These are phyloP conservation scores for Candolleomyces eurysporus DNA, from an alignment of 768 basidiomycete species.

Conservation along the genomic window DNA sequence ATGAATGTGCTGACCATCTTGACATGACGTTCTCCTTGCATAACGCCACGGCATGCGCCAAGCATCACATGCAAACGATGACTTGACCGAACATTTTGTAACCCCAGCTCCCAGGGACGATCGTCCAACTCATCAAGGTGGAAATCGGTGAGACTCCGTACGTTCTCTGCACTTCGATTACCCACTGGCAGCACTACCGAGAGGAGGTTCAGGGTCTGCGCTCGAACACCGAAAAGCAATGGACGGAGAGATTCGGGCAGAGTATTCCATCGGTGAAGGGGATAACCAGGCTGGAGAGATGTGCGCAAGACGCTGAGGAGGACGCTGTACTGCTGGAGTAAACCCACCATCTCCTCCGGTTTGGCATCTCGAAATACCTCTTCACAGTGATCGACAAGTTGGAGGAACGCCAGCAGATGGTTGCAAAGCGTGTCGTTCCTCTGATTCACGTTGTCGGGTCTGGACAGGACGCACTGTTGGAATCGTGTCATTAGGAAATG, in stretches of 20 bases:
- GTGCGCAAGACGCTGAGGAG: background rate
- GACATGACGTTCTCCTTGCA: background rate
- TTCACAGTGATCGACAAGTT: background rate
- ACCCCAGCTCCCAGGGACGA: slow-evolving; percentile 3
- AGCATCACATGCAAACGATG: slow-evolving; percentile 1
- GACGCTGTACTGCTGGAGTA: background rate
- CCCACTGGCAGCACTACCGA: no score
- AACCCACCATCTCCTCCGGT: background rate
- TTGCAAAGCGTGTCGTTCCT: background rate
- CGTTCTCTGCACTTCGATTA: background rate
- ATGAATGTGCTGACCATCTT: background rate
- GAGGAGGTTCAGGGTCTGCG: background rate
- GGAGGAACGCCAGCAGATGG: background rate
- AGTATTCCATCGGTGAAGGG: background rate
- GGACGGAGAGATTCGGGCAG: background rate
- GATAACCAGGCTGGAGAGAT: background rate
- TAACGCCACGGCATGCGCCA: background rate
- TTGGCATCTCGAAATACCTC: background rate
- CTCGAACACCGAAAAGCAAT: background rate
- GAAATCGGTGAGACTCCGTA: background rate
- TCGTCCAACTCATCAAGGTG: slow-evolving; percentile 1
- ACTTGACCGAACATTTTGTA: background rate
- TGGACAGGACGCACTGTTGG: background rate
- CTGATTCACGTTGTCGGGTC: background rate
- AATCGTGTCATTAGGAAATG: background rate